Evolutionary conservation across 495 filamentous ascomycete species (phyloP).

Genomic region (Penicillium lagena): DNA sequence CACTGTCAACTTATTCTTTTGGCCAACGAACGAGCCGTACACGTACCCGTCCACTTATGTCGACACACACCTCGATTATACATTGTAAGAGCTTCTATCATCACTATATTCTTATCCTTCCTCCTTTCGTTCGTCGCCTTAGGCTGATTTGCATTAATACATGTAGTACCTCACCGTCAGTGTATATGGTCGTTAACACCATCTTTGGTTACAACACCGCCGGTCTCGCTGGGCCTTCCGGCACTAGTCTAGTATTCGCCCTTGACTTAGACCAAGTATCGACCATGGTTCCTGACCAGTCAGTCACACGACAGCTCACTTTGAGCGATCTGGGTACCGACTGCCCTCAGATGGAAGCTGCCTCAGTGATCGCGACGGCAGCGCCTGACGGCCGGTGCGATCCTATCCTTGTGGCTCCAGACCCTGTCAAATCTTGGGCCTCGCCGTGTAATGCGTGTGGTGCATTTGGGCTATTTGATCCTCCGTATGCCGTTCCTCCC

Average conservation of each 20-base stretch:
- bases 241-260: slow-evolving; percentile 12
- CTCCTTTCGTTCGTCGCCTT: background rate
- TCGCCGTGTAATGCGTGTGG: slow-evolving; percentile 15
- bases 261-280: slow-evolving; percentile 13
- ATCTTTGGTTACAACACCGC: slow-evolving; percentile 15
- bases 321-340: slow-evolving; percentile 13
- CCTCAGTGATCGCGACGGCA: slow-evolving; percentile 9
- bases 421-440: slow-evolving; percentile 14
- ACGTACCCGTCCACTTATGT: slow-evolving; percentile 12
- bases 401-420: slow-evolving; percentile 11
- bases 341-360: slow-evolving; percentile 10
- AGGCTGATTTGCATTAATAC: background rate
- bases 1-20: slow-evolving; percentile 17
- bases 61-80: slow-evolving; percentile 10
- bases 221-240: slow-evolving; percentile 10
- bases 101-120: background rate
- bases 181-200: slow-evolving; percentile 14
- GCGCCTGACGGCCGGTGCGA: slow-evolving; percentile 9
- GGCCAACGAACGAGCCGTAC: slow-evolving; percentile 11
- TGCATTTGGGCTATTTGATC: slow-evolving; percentile 12
- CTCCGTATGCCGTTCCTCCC: slow-evolving; percentile 12
- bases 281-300: slow-evolving; percentile 6
- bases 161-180: slow-evolving; percentile 14
- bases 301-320: slow-evolving; percentile 9
- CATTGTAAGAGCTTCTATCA: slow-evolving; percentile 5